Evolutionary conservation across 805 yeast species (phyloP).

Genomic region (Wickerhamomyces bisporus): DNA sequence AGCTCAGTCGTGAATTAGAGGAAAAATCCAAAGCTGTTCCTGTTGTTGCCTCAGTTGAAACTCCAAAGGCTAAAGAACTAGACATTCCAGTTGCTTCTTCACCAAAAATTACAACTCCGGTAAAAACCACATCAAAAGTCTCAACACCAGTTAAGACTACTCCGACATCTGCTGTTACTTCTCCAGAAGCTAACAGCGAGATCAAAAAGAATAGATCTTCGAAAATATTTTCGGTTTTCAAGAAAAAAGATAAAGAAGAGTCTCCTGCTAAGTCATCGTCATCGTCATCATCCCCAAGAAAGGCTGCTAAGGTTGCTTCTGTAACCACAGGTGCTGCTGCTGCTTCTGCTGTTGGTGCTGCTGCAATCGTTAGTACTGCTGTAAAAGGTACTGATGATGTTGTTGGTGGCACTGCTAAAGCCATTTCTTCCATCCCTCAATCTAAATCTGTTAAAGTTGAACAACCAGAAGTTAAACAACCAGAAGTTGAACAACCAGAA

Average conservation of each 20-base stretch:
- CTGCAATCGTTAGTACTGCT: constrained; percentile 18
- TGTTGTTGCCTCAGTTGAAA: not conserved
- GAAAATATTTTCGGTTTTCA: constrained; percentile 4
- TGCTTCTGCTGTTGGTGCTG: constrained; percentile 13
- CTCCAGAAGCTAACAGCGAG: not conserved
- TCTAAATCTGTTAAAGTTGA: constrained; percentile 3
- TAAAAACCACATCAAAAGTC: not conserved
- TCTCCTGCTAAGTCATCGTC: constrained; percentile 1
- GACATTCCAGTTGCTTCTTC: not conserved
- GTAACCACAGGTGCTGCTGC: constrained; percentile 10
- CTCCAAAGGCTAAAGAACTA: not conserved
- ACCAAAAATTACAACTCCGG: not conserved
- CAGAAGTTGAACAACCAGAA: constrained; percentile 1
- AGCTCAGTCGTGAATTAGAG: not conserved
- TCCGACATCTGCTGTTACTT: not conserved
- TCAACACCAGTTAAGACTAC: not conserved
- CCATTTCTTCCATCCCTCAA: not conserved
- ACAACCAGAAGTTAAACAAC: not conserved
- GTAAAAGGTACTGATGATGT: constrained; percentile 11
- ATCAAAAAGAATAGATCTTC: constrained; percentile 9
- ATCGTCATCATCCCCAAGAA: constrained; percentile 2
- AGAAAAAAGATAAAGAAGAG: constrained; percentile 4
- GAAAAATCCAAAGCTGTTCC: not conserved
- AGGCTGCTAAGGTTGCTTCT: constrained; percentile 7
- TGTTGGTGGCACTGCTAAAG: constrained; percentile 2